Conservation (phyloP, 495 filamentous ascomycete species). For the Penicillium maclennaniae region DNA sequence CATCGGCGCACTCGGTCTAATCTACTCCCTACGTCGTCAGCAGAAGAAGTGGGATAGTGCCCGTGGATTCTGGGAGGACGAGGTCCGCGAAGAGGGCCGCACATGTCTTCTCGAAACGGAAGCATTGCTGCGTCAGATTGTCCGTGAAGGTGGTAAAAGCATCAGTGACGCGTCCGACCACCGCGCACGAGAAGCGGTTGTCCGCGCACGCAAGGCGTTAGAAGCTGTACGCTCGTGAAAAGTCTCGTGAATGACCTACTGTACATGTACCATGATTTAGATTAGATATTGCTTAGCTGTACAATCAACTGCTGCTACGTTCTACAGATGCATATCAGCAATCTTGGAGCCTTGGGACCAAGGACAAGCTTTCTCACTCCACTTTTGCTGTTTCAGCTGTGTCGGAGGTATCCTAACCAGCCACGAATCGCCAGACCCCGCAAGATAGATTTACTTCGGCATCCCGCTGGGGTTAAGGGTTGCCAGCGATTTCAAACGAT, state of each 20-base stretch:
- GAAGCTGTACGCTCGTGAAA: conserved; percentile 36
- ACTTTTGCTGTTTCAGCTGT: background rate
- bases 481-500: background rate
- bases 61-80: conserved; percentile 65
- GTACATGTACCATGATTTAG: conserved; percentile 20
- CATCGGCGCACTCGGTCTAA: conserved; percentile 72
- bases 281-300: conserved; percentile 19
- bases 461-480: background rate
- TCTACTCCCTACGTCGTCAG: conserved; percentile 67
- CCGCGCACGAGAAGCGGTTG: conserved; percentile 49
- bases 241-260: conserved; percentile 2
- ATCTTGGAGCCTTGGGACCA: background rate
- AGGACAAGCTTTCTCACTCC: background rate
- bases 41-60: conserved; percentile 77
- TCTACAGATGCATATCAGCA: background rate
- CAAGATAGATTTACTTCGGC: background rate
- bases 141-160: conserved; percentile 47
- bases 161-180: conserved; percentile 33
- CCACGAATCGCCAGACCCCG: background rate
- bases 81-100: conserved; percentile 77
- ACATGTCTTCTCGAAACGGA: conserved; percentile 69
- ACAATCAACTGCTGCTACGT: conserved; percentile 21
- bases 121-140: conserved; percentile 51
- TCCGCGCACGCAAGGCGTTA: conserved; percentile 53
- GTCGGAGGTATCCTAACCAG: background rate